Base-by-base conservation (phyloP, 2,329 filamentous ascomycete genomes). In the Grosmannia serpens region DNA sequence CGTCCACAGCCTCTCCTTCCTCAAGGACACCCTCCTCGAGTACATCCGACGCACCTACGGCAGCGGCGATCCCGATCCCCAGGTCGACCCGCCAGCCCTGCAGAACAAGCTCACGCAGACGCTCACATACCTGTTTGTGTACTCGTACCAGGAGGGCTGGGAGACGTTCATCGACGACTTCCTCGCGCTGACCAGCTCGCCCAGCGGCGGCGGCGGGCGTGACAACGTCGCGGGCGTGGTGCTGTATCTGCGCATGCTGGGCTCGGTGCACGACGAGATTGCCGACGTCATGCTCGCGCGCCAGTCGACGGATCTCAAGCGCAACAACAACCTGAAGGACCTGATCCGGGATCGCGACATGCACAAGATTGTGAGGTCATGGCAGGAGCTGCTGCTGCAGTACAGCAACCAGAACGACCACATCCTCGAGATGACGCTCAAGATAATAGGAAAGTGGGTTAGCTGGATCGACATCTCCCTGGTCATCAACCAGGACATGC, bases 31-130 rank as follows among this genome's bases (percentile, higher is more conserved):
- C 51, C 76, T 99, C 64, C 78, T 96, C 74, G 81, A 83, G 65
- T 96, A 97, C 71, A 80, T 94, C 61, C 83, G 83, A 64, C 82
- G 86, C 66, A 84, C 81, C 54, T 97, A 96, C 70, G 81, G 84
- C 57, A 75, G 79, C 46, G 76, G 59, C 49, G 55, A 56, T 15
- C 54, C 59, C 17, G 58, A 76, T 38, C 71, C 76, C 11, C 78
- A 81, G 58, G 74, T 85, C 62, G 94, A 99, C 70, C 83, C 86
- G 10, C 71, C 83, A 27, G 82, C 83, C 64, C 86, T 99, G 50
- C 92, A 97, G 74, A 99, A 97, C 76, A 99, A 99, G 74, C 83
- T 99, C 64, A 91, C 92, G 52, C 94, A 99, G 74, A 96, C 91
- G 15, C 76, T 99, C 66, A 99, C 94, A 11, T 94, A 90, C 68